phyloP scores from a whole-genome alignment of 1,139 yeast species.

The Groenewaldozyma sp. region DNA sequence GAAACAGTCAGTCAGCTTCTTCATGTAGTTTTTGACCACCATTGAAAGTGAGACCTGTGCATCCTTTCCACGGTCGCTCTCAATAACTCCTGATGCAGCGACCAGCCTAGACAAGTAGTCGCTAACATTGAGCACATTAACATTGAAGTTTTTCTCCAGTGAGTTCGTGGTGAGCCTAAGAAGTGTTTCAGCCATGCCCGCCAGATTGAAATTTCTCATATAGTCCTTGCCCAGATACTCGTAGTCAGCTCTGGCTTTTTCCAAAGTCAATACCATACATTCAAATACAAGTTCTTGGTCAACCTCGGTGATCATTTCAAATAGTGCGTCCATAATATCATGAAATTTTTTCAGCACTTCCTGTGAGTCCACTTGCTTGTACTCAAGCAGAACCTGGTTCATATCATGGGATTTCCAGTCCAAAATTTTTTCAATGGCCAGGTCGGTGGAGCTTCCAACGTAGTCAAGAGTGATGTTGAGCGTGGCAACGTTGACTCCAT shows the following conservation, averaged over 20 bases:
- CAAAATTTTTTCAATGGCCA: constrained; percentile 47
- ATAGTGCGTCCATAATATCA: constrained; percentile 36
- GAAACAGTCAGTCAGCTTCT: constrained; percentile 19
- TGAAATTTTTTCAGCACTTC: constrained; percentile 24
- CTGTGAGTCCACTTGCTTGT: constrained; percentile 20
- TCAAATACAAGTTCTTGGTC: constrained; percentile 20
- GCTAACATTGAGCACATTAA: constrained; percentile 21
- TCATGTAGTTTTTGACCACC: constrained; percentile 15
- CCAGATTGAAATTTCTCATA: constrained; percentile 20
- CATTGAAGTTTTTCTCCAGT: constrained; percentile 7
- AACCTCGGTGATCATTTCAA: constrained; percentile 26
- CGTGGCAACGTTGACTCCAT: constrained; percentile 18
- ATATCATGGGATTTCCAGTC: constrained; percentile 42
- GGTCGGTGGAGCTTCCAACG: constrained; percentile 63
- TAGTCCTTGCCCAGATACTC: constrained; percentile 23
- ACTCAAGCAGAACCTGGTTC: constrained; percentile 20
- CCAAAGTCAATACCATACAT: constrained; percentile 23
- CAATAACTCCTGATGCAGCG: constrained; percentile 23
- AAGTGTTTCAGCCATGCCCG: constrained; percentile 21
- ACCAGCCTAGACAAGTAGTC: constrained; percentile 22
- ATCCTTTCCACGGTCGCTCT: constrained; percentile 21
- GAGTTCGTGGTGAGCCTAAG: constrained; percentile 14
- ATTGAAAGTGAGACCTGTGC: constrained; percentile 14
- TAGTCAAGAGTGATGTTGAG: constrained; percentile 45
- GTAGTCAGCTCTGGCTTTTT: constrained; percentile 21